Evolutionary conservation across 768 basidiomycete species (phyloP), one percentile per base, ranked within the genome.

Genomic region (Cystofilobasidium macerans): DNA sequence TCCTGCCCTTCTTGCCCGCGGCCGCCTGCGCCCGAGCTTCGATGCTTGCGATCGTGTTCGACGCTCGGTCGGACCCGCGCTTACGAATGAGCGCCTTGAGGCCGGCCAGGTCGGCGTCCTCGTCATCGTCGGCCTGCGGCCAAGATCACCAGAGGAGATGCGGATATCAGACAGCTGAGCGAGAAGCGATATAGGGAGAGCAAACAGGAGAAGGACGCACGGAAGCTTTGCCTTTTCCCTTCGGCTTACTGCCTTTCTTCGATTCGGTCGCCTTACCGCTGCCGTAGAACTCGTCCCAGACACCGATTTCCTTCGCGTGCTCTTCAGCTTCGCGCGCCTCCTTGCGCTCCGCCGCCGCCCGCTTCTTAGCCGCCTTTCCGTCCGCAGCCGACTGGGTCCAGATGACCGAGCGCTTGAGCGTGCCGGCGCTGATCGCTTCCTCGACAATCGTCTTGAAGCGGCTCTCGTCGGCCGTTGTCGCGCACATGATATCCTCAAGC

Each of bases 401-500:
- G 12, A 78, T 73, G 2, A 80, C 74, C 3, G 72, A 73, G 1
- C 53, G 20, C 13, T 57, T 74, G 18, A 98, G 78, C 28, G 82
- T 80, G 22, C 82, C 82, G 14, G 82, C 76, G 30, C 78, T 70
- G 71, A 98, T 86, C 64, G 89, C 79, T 12, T 78, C 76, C 28
- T 87, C 83, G 66, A 99, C 80, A 68, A 81, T 75, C 12, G 79
- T 70, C 69, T 92, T 80, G 72, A 97, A 87, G 18, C 95, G 88
- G 5, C 83, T 76, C 74, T 98, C 95, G 75, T 98, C 95, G 7
- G 84, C 82, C 69, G 83, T 76, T 6, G 84, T 86, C 0, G 88
- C 88, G 74, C 94, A 91, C 5, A 91, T 91, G 62, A 97, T 86
- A 70, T 83, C 81, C 33, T 81, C 82, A 82, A 97, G 86, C 71